These are phyloP conservation scores for Closterium sp. DNA, from an alignment of 139 green algal genomes.

Conservation along the genomic window DNA sequence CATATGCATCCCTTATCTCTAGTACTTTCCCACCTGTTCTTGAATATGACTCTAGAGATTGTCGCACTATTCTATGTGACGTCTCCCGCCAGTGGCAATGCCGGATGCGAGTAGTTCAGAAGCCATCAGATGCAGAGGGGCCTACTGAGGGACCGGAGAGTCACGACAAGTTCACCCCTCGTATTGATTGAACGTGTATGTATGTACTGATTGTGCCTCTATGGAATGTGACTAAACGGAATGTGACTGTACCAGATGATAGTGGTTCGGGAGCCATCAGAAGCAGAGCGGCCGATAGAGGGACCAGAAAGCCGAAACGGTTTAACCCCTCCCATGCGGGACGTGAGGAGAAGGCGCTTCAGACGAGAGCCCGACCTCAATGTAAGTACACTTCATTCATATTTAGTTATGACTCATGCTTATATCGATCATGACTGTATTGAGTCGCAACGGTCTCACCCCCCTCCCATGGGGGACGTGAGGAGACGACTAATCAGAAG, in stretches of 20 bases:
- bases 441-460: neutral
- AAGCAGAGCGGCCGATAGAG: neutral
- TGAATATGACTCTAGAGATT: too few relatives aligned
- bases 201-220: too few relatives aligned
- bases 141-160: slow-evolving; percentile 41
- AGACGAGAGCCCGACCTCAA: slow-evolving; percentile 34
- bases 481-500: neutral
- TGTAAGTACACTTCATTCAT: neutral
- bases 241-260: slow-evolving; percentile 25
- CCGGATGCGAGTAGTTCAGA: too few relatives aligned
- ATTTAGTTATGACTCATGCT: too few relatives aligned
- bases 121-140: neutral
- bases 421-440: too few relatives aligned
- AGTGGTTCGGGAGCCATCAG: neutral
- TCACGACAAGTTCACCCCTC: slow-evolving; percentile 69
- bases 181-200: slow-evolving; percentile 51
- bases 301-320: slow-evolving; percentile 62
- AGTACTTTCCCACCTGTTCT: too few relatives aligned
- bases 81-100: too few relatives aligned
- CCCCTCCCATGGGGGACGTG: neutral
- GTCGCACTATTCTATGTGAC: too few relatives aligned
- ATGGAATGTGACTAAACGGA: neutral
- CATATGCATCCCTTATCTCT: too few relatives aligned
- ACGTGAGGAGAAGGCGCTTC: slow-evolving; percentile 69
- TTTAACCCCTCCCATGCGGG: slow-evolving; percentile 73